These are phyloP conservation scores for Ascomycota sp. DNA, from an alignment of 2,329 filamentous ascomycete genomes.

Conservation along the genomic window DNA sequence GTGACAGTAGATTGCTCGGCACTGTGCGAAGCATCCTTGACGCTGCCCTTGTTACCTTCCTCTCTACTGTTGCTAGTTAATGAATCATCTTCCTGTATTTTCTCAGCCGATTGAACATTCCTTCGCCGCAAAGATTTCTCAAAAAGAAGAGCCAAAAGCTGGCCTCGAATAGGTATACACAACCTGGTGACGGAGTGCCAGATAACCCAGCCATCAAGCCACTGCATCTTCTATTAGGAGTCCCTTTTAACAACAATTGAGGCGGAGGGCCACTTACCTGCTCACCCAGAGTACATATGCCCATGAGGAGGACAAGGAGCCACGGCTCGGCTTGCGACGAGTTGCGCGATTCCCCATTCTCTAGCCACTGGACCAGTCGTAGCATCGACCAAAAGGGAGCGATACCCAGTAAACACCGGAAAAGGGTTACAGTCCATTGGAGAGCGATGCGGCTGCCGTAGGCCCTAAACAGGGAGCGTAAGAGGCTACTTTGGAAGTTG, in stretches of 20 bases:
- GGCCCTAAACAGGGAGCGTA: constrained; percentile 34
- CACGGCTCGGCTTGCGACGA: constrained; percentile 31
- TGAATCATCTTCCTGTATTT: constrained; percentile 4
- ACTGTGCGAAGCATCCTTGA: constrained; percentile 18
- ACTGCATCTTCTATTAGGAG: constrained; percentile 10
- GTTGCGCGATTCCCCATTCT: constrained; percentile 25
- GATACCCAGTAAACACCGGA: constrained; percentile 37
- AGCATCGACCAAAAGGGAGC: constrained; percentile 48
- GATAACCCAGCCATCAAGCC: constrained; percentile 41
- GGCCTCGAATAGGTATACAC: constrained; percentile 41
- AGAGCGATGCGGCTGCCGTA: constrained; percentile 32
- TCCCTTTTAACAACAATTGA: background rate
- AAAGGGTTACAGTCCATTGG: constrained; percentile 35
- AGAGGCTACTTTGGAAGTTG: constrained; percentile 28
- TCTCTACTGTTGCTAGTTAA: too few relatives aligned
- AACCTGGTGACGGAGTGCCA: constrained; percentile 44
- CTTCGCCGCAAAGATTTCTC: constrained; percentile 57
- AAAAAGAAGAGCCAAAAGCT: constrained; percentile 51
- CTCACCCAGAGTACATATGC: constrained; percentile 32
- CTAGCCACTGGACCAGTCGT: constrained; percentile 40
- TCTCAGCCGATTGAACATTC: constrained; percentile 41
- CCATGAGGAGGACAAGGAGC: constrained; percentile 45
- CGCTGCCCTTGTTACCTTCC: constrained; percentile 14
- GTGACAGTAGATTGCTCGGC: constrained; percentile 26
- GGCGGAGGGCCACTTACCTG: constrained; percentile 10